Evolutionary conservation across 2,329 filamentous ascomycete species (phyloP).

Genomic region (Berkeleyomyces basicola): DNA sequence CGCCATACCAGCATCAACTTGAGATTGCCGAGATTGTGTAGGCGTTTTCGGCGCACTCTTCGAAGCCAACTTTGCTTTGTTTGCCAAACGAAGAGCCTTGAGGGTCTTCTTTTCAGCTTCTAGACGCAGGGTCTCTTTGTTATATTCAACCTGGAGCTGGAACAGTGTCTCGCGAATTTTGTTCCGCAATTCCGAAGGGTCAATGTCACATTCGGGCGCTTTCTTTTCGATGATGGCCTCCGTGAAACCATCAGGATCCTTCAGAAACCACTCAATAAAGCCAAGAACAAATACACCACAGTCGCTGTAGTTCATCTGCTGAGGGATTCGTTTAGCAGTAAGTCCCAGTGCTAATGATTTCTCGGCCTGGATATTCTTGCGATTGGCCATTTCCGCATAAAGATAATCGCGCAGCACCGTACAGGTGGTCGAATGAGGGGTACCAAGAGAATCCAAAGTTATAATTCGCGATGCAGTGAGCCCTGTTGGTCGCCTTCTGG

Average conservation of each 20-base stretch:
- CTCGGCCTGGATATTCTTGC: slow-evolving; percentile 32
- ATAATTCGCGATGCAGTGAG: slow-evolving; percentile 53
- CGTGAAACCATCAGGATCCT: slow-evolving; percentile 55
- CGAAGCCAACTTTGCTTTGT: background rate
- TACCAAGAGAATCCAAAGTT: slow-evolving; percentile 72
- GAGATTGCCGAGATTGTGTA: background rate
- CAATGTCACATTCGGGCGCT: slow-evolving; percentile 33
- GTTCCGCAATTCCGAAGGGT: slow-evolving; percentile 41
- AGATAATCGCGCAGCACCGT: slow-evolving; percentile 62
- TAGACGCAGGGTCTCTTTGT: slow-evolving; percentile 19
- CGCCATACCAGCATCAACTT: slow-evolving; percentile 8
- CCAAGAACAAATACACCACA: slow-evolving; percentile 77
- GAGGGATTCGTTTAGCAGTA: slow-evolving; percentile 59
- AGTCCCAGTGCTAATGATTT: slow-evolving; percentile 29
- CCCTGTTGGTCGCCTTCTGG: slow-evolving; percentile 19
- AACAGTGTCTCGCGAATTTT: slow-evolving; percentile 52
- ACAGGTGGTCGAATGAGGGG: slow-evolving; percentile 45
- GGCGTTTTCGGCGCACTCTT: background rate
- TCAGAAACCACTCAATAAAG: slow-evolving; percentile 70
- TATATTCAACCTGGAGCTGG: slow-evolving; percentile 29
- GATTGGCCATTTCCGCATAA: slow-evolving; percentile 48
- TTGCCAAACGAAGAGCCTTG: slow-evolving; percentile 14
- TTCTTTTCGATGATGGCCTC: slow-evolving; percentile 47
- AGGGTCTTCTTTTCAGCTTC: slow-evolving; percentile 23
- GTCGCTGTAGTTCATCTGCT: slow-evolving; percentile 71